Evolutionary conservation across 768 basidiomycete species (phyloP).

Genomic region (Leccinum olivaceopallidum): DNA sequence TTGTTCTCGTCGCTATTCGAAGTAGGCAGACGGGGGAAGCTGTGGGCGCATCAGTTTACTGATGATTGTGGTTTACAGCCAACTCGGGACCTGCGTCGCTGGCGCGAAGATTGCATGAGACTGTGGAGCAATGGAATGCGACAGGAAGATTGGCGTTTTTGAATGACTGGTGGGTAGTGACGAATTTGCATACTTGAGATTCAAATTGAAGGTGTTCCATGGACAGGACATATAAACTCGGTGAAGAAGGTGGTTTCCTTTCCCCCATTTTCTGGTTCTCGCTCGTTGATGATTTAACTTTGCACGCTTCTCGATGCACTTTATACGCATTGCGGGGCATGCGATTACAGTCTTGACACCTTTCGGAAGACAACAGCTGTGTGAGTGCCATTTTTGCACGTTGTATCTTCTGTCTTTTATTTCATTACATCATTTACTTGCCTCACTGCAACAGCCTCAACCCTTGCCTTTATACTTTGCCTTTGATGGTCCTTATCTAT

Average conservation of each 20-base stretch:
- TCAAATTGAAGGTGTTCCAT: background rate
- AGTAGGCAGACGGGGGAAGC: background rate
- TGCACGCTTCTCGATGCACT: background rate
- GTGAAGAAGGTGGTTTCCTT: constrained; percentile 65
- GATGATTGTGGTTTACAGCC: constrained; percentile 35
- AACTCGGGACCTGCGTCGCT: constrained; percentile 60
- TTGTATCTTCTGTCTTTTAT: background rate
- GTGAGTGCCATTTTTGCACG: constrained; percentile 38
- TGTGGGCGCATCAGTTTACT: background rate
- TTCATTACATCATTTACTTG: background rate
- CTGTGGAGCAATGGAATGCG: constrained; percentile 60
- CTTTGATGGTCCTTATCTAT: background rate
- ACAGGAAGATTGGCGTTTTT: constrained; percentile 70
- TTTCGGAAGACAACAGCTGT: constrained; percentile 86
- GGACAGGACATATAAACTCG: constrained; percentile 83
- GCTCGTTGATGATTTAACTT: background rate
- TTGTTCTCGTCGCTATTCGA: background rate
- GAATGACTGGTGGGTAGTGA: constrained; percentile 67
- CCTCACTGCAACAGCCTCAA: too few species aligned
- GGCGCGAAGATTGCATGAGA: constrained; percentile 53
- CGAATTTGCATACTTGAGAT: constrained; percentile 10
- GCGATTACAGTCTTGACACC: constrained; percentile 69
- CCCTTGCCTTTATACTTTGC: background rate
- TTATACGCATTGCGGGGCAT: too few species aligned
- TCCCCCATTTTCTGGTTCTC: background rate